These are phyloP conservation scores for Miscanthus lutarioriparius DNA, from an alignment of 176 grass and related monocot genomes.

Conservation along the genomic window DNA sequence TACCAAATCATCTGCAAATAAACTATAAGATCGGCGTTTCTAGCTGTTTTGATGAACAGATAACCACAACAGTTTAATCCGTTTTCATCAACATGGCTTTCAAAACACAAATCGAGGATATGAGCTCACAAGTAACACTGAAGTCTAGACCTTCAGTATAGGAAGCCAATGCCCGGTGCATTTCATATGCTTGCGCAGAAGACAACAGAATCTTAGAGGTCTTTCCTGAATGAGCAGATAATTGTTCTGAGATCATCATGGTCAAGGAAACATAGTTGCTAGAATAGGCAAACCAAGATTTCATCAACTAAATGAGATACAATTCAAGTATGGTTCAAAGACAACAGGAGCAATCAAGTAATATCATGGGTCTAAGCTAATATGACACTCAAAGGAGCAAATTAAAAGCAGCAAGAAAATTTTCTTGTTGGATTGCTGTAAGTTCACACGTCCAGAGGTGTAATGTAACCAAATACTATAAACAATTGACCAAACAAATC, in stretches of 20 bases:
- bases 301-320: background rate
- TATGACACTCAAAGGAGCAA: background rate
- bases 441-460: background rate
- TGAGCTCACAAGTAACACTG: background rate
- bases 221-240: background rate
- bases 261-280: background rate
- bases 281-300: background rate
- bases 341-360: background rate
- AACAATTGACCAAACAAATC: conserved; percentile 23
- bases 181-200: conserved; percentile 10
- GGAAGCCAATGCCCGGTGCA: background rate
- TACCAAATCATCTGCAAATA: background rate
- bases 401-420: background rate
- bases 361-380: background rate
- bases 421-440: background rate
- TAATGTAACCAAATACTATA: background rate
- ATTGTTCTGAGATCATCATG: background rate
- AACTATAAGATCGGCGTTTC: background rate
- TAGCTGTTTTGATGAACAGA: background rate
- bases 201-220: no score
- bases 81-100: background rate
- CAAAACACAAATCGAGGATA: background rate
- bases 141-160: background rate
- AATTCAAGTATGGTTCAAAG: conserved; percentile 12
- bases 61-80: background rate